phyloP scores from a whole-genome alignment of 140 eudicot species.

The Stevia rebaudiana region DNA sequence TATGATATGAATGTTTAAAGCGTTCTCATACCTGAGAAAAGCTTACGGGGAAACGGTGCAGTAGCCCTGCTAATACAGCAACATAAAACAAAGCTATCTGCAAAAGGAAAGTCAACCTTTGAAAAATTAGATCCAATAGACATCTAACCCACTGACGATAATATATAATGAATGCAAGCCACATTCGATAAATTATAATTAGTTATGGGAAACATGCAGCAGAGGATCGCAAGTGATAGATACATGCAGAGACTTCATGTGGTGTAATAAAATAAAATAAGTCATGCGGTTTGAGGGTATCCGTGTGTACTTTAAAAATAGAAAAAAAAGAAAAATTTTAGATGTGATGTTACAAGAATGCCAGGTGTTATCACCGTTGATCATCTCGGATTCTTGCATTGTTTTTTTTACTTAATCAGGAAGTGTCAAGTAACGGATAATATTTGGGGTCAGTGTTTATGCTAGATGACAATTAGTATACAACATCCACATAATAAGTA shows the following conservation, averaged over 20 bases:
- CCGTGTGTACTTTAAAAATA: not conserved
- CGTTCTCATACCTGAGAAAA: conserved; percentile 70
- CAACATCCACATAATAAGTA: not conserved
- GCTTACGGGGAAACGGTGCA: conserved; percentile 73
- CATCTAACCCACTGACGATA: not conserved
- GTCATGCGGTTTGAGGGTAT: not conserved
- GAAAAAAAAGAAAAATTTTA: not conserved
- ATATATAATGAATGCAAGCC: not conserved
- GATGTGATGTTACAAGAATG: not conserved
- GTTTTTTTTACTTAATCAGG: not conserved
- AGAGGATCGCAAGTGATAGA: not conserved
- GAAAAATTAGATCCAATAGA: conserved; percentile 2
- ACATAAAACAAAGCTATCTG: conserved; percentile 91
- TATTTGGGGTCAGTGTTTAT: not conserved
- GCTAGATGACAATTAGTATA: not conserved
- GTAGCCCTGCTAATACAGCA: conserved; percentile 93
- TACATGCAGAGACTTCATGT: not conserved
- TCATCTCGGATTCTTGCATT: not conserved
- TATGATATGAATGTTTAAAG: conserved; percentile 9
- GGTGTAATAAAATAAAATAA: not conserved
- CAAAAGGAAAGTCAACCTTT: conserved; percentile 8
- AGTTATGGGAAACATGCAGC: not conserved
- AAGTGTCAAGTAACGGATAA: not conserved
- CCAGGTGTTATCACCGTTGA: not conserved
- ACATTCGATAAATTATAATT: not conserved